phyloP scores from a whole-genome alignment of 768 basidiomycete genomes.

The Rhodotorula diobovata region DNA sequence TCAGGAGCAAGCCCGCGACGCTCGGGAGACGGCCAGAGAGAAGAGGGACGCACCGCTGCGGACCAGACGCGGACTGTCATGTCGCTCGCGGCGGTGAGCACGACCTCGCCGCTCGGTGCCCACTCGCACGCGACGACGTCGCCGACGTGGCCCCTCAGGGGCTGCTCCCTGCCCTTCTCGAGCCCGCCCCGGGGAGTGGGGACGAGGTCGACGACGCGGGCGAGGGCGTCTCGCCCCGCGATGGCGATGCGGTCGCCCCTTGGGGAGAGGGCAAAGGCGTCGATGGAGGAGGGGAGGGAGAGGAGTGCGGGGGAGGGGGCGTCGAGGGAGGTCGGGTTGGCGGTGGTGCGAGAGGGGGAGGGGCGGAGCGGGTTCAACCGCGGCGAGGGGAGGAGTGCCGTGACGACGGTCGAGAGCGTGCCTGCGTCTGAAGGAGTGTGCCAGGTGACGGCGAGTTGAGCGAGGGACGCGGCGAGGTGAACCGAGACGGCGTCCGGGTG shows the following conservation, averaged over 20 bases:
- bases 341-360: slow-evolving; percentile 54
- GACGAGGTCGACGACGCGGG: slow-evolving; percentile 21
- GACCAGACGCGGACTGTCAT: slow-evolving; percentile 65
- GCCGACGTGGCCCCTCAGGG: slow-evolving; percentile 48
- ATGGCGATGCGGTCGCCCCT: slow-evolving; percentile 19
- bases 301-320: slow-evolving; percentile 32
- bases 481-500: slow-evolving; percentile 53
- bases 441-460: slow-evolving; percentile 54
- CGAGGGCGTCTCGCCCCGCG: slow-evolving; percentile 26
- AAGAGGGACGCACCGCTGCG: slow-evolving; percentile 49
- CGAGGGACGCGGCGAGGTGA: slow-evolving; percentile 43
- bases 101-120: slow-evolving; percentile 67
- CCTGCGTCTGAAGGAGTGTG: slow-evolving; percentile 54
- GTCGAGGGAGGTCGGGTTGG: slow-evolving; percentile 50
- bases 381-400: slow-evolving; percentile 53
- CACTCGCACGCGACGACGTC: slow-evolving; percentile 49
- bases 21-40: no score
- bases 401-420: no score
- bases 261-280: slow-evolving; percentile 17
- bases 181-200: not conserved
- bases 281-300: slow-evolving; percentile 10
- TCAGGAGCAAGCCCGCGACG: no score
- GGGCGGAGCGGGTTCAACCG: not conserved
- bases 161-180: slow-evolving; percentile 17
- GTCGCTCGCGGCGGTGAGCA: slow-evolving; percentile 66